Conservation (phyloP, 2,329 filamentous ascomycete genomes). For the Fusarium haematococcum region DNA sequence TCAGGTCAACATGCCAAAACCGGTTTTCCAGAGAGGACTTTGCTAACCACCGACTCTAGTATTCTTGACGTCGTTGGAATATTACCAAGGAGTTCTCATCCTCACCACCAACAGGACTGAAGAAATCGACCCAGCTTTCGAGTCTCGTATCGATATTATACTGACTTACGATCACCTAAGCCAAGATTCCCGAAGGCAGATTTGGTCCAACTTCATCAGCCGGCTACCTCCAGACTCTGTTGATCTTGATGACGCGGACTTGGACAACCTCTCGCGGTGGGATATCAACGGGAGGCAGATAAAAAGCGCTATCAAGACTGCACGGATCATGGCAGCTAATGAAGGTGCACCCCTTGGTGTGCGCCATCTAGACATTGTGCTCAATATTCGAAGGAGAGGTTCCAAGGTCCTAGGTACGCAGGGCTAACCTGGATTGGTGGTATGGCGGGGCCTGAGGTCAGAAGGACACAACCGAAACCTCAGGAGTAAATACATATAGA, state of each 20-base stretch:
- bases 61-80: slow-evolving; percentile 48
- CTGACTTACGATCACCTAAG: slow-evolving; percentile 49
- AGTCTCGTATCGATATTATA: slow-evolving; percentile 56
- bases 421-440: background rate
- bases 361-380: slow-evolving; percentile 10
- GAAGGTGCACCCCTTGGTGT: background rate
- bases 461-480: background rate
- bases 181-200: slow-evolving; percentile 18
- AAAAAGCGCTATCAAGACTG: slow-evolving; percentile 23
- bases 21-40: background rate
- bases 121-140: slow-evolving; percentile 56
- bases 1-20: slow-evolving; percentile 34
- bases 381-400: slow-evolving; percentile 8
- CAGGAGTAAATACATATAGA: background rate
- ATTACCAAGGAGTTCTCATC: slow-evolving; percentile 52
- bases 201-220: slow-evolving; percentile 38
- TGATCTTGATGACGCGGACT: background rate
- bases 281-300: slow-evolving; percentile 36
- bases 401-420: background rate
- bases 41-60: background rate
- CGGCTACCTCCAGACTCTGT: background rate
- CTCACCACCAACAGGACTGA: slow-evolving; percentile 57
- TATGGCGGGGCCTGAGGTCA: background rate
- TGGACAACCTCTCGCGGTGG: background rate
- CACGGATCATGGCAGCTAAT: slow-evolving; percentile 7